A percentile compares a stretch with the other conserved stretches of the same genome.
These are phyloP conservation scores for Colletotrichum spinosum DNA, from an alignment of 2,329 filamentous ascomycete genomes.

Conservation along the genomic window DNA sequence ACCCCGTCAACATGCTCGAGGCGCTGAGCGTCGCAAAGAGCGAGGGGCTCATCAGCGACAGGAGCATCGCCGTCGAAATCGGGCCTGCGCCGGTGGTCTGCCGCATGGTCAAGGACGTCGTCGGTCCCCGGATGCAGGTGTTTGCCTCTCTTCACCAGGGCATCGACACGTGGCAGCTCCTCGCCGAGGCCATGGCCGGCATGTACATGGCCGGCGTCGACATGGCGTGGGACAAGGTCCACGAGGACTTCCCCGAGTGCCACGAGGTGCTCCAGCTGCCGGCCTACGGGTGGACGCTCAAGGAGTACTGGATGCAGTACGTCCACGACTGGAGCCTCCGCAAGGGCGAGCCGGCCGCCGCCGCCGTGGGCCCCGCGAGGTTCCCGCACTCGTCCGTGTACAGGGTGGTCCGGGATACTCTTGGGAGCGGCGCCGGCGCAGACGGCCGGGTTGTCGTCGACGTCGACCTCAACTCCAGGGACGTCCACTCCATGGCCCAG, in stretches of 20 bases:
- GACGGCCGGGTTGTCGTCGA: conserved; percentile 71
- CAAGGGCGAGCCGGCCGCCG: conserved; percentile 70
- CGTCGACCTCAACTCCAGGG: conserved; percentile 68
- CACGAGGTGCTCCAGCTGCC: conserved; percentile 70
- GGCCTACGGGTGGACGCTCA: conserved; percentile 77
- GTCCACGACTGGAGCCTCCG: conserved; percentile 77
- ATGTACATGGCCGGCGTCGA: conserved; percentile 71
- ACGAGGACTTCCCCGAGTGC: conserved; percentile 58
- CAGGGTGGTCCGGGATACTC: conserved; percentile 72
- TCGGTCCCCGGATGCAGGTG: conserved; percentile 62
- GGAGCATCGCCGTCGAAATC: conserved; percentile 76
- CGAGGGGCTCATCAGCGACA: conserved; percentile 64
- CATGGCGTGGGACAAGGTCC: conserved; percentile 78
- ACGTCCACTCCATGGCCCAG: conserved; percentile 68
- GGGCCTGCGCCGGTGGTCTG: conserved; percentile 76
- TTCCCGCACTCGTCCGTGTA: conserved; percentile 56
- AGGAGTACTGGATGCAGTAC: conserved; percentile 76
- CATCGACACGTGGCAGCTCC: conserved; percentile 74
- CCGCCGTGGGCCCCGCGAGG: conserved; percentile 45
- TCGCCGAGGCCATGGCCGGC: conserved; percentile 66
- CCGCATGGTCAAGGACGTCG: conserved; percentile 70
- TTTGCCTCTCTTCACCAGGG: conserved; percentile 72
- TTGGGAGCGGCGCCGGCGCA: conserved; percentile 60
- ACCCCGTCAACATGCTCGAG: conserved; percentile 73
- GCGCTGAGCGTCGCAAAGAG: conserved; percentile 68